Conservation (phyloP, 2,329 filamentous ascomycete species). For the Alternaria arborescens region DNA sequence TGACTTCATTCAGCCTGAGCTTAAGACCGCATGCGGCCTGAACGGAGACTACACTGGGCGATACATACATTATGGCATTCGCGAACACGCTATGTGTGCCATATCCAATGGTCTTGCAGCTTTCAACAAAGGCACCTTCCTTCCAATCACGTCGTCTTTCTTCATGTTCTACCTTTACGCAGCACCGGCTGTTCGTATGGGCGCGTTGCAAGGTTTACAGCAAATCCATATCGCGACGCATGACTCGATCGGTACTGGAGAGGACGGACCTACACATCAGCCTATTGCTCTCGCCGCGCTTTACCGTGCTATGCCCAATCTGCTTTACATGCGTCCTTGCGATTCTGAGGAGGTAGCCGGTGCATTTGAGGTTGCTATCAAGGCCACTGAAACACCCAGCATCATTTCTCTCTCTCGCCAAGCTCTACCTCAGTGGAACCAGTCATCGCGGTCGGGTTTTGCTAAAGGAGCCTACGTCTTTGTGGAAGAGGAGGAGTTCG, state of each 20-base stretch:
- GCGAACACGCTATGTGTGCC: conserved; percentile 49
- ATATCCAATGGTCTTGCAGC: conserved; percentile 67
- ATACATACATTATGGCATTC: conserved; percentile 56
- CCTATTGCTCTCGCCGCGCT: conserved; percentile 65
- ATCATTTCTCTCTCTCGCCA: conserved; percentile 61
- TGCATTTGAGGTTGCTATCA: conserved; percentile 61
- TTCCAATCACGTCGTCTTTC: conserved; percentile 65
- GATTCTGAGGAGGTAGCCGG: conserved; percentile 67
- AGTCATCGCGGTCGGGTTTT: conserved; percentile 53
- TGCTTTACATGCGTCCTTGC: conserved; percentile 67
- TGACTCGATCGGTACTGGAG: conserved; percentile 62
- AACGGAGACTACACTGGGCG: conserved; percentile 64
- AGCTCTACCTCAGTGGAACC: conserved; percentile 49
- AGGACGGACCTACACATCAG: conserved; percentile 70
- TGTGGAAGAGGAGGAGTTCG: conserved; percentile 49
- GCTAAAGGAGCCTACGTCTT: conserved; percentile 59
- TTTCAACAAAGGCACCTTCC: conserved; percentile 53
- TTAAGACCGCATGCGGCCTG: conserved; percentile 53
- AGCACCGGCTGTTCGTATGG: conserved; percentile 68
- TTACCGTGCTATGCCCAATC: conserved; percentile 69
- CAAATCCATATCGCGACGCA: conserved; percentile 69
- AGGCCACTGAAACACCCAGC: conserved; percentile 50
- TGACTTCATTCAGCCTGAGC: conserved; percentile 34
- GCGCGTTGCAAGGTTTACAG: conserved; percentile 64
- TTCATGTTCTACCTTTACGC: conserved; percentile 71